These are phyloP conservation scores for Amauroascus niger DNA, from an alignment of 2,329 filamentous ascomycete species.

Conservation along the genomic window DNA sequence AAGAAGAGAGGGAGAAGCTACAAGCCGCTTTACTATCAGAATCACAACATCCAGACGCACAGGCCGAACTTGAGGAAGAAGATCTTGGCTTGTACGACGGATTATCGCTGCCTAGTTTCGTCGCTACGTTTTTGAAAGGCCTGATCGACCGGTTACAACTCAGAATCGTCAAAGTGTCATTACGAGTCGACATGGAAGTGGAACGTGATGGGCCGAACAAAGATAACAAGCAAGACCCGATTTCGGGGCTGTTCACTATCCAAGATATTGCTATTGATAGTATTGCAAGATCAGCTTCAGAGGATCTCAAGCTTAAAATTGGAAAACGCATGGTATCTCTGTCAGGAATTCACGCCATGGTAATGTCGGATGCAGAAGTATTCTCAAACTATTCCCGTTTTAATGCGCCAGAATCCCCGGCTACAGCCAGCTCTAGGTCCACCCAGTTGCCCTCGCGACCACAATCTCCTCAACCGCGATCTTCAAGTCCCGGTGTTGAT, in stretches of 20 bases:
- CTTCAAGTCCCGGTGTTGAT: slow-evolving; percentile 21
- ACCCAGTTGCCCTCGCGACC: slow-evolving; percentile 24
- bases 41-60: slow-evolving; percentile 39
- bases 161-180: slow-evolving; percentile 42
- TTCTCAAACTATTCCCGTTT: slow-evolving; percentile 40
- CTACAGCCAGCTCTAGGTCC: slow-evolving; percentile 26
- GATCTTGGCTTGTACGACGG: slow-evolving; percentile 46
- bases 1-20: slow-evolving; percentile 48
- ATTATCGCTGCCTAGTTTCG: slow-evolving; percentile 48
- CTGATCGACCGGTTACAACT: slow-evolving; percentile 49
- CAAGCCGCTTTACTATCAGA: slow-evolving; percentile 47
- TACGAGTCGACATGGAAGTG: slow-evolving; percentile 44
- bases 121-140: slow-evolving; percentile 51
- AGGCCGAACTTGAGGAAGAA: slow-evolving; percentile 42
- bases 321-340: slow-evolving; percentile 40
- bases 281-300: slow-evolving; percentile 20
- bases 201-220: slow-evolving; percentile 32
- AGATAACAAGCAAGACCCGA: slow-evolving; percentile 28
- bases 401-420: slow-evolving; percentile 22
- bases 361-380: slow-evolving; percentile 42
- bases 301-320: slow-evolving; percentile 23
- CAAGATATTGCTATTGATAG: slow-evolving; percentile 29
- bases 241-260: slow-evolving; percentile 30
- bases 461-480: slow-evolving; percentile 20
- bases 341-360: slow-evolving; percentile 36